Base-by-base conservation (phyloP, 768 basidiomycete species). In the Tylopilus balloui region DNA sequence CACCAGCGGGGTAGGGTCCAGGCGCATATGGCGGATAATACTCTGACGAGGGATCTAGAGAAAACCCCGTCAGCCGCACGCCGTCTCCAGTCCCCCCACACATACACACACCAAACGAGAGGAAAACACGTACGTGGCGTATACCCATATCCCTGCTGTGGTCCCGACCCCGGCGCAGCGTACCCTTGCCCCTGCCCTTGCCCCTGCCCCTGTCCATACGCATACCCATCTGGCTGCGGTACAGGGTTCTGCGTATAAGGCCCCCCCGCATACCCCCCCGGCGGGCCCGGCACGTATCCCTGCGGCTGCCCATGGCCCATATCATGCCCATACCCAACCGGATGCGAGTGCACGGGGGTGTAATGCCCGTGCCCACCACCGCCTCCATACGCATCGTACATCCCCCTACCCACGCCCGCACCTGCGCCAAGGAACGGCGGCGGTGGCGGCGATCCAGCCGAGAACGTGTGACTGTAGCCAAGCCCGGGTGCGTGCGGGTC, bases 81-180 rank as follows among this genome's bases (percentile, higher is more conserved):
- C 11, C 4, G 4, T n/a, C n/a, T n/a, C n/a, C n/a, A n/a, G n/a
- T n/a, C n/a, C n/a, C n/a, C n/a, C n/a, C n/a, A n/a, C n/a, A n/a
- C n/a, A n/a, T n/a, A n/a, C n/a, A n/a, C n/a, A n/a, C n/a, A n/a
- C n/a, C n/a, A n/a, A n/a, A n/a, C n/a, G n/a, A n/a, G n/a, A n/a
- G n/a, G 3, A 19, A 25, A 48, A 23, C 47, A 69, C 71, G 56
- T 63, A 78, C 77, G 67, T 50, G 67, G 67, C 20, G 68, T 9
- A 41, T 56, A 60, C 20, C 57, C 53, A 37, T 58, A 35, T 1
- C 44, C 51, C 17, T 19, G 31, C 17, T 39, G 41, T 25, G 24
- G 24, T 25, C 24, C 24, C 24, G 24, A n/a, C n/a, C n/a, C 24
- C 24, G 32, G 27, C n/a, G n/a, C 32, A 4, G 24, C 4, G 15